Evolutionary conservation across 2,329 filamentous ascomycete species (phyloP).

Genomic region (Elsinoe perseae): DNA sequence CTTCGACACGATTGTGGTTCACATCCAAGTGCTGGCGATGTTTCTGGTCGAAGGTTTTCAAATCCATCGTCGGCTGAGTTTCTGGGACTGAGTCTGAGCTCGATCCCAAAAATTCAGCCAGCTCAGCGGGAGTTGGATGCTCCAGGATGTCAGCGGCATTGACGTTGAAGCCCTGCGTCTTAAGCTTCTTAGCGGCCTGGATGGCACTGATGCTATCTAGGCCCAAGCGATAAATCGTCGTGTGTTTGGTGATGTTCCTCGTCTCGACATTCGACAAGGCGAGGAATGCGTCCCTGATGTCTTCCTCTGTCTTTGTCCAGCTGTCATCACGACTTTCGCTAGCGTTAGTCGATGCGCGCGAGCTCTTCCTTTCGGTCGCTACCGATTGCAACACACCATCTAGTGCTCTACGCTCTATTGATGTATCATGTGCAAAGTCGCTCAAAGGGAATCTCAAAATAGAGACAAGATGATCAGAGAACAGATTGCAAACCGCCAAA

Average conservation of each 20-base stretch:
- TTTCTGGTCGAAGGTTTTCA: slow-evolving; percentile 44
- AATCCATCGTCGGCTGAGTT: slow-evolving; percentile 35
- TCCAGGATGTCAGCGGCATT: slow-evolving; percentile 69
- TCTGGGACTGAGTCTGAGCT: slow-evolving; percentile 18
- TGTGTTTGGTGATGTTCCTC: slow-evolving; percentile 49
- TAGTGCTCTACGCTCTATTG: neutral
- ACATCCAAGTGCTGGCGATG: slow-evolving; percentile 32
- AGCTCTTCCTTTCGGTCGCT: neutral
- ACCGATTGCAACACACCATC: neutral
- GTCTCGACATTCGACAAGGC: slow-evolving; percentile 48
- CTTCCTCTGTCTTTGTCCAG: slow-evolving; percentile 47
- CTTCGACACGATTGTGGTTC: slow-evolving; percentile 39
- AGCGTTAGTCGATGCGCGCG: neutral
- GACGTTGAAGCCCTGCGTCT: slow-evolving; percentile 50
- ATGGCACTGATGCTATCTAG: slow-evolving; percentile 82
- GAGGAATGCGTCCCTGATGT: slow-evolving; percentile 51
- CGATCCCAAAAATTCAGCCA: slow-evolving; percentile 25
- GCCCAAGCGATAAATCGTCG: slow-evolving; percentile 79
- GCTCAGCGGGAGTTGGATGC: slow-evolving; percentile 29
- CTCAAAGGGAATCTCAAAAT: slow-evolving; percentile 27
- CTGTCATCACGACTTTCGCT: slow-evolving; percentile 15
- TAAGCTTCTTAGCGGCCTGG: slow-evolving; percentile 64
- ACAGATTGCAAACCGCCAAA: slow-evolving; percentile 23
- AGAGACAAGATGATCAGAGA: slow-evolving; percentile 24
- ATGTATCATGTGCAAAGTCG: slow-evolving; percentile 15